Percentiles rank a stretch among this genome's conserved stretches.
Evolutionary conservation across 1,139 yeast species (phyloP).

Genomic region (Sugiyamaella pinicola): DNA sequence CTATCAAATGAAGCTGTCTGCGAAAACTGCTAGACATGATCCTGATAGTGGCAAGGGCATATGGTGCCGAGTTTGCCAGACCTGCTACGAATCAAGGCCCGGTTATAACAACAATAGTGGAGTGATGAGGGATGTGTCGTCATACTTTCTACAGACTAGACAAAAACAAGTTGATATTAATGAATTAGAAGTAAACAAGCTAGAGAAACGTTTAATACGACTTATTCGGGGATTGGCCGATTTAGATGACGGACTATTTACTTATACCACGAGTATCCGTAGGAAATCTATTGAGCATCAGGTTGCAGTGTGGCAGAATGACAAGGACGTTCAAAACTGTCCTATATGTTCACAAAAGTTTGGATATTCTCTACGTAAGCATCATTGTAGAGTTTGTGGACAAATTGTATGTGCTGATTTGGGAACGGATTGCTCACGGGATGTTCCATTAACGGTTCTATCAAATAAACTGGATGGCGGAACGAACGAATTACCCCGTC

Average conservation of each 20-base stretch:
- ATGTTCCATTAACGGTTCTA: slow-evolving; percentile 60
- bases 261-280: slow-evolving; percentile 33
- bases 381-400: slow-evolving; percentile 90
- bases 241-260: slow-evolving; percentile 31
- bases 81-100: slow-evolving; percentile 60
- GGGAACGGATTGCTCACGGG: slow-evolving; percentile 65
- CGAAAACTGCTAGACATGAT: slow-evolving; percentile 50
- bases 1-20: slow-evolving; percentile 51
- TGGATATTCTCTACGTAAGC: slow-evolving; percentile 66
- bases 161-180: slow-evolving; percentile 45
- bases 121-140: slow-evolving; percentile 49
- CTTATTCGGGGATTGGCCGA: slow-evolving; percentile 41
- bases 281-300: slow-evolving; percentile 51
- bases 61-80: slow-evolving; percentile 71
- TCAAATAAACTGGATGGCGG: slow-evolving; percentile 43
- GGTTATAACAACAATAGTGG: slow-evolving; percentile 53
- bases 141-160: slow-evolving; percentile 49
- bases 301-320: slow-evolving; percentile 73
- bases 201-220: slow-evolving; percentile 65
- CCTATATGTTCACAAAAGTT: slow-evolving; percentile 64
- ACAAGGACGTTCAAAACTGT: slow-evolving; percentile 55
- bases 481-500: slow-evolving; percentile 28
- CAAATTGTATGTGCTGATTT: slow-evolving; percentile 74
- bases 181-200: slow-evolving; percentile 53
- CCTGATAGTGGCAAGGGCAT: slow-evolving; percentile 49